phyloP scores from a whole-genome alignment of 805 yeast genomes.

The Candida sphagnicola region DNA sequence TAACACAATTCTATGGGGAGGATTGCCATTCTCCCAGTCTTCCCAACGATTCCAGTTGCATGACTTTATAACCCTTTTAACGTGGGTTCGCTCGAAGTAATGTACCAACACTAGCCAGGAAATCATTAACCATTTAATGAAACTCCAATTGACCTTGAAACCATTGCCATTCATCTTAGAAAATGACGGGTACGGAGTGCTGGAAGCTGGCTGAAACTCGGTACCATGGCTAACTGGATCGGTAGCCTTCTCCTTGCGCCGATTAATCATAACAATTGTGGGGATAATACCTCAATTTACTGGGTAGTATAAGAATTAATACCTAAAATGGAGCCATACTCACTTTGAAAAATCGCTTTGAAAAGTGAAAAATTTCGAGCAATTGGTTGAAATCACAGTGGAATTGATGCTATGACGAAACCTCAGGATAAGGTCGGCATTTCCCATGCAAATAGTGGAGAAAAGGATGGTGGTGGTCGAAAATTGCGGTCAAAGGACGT shows the following conservation, averaged over 20 bases:
- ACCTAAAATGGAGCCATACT: too few species aligned
- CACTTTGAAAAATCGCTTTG: background rate
- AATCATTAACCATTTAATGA: constrained; percentile 9
- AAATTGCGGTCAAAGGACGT: constrained; percentile 29
- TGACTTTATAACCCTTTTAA: constrained; percentile 16
- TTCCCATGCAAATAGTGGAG: constrained; percentile 2
- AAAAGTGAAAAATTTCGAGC: too few species aligned
- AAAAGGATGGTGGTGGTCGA: constrained; percentile 4
- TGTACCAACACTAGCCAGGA: constrained; percentile 27
- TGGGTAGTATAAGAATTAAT: too few species aligned
- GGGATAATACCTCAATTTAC: background rate
- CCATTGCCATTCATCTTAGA: too few species aligned
- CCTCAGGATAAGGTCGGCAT: background rate
- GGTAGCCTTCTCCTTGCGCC: background rate
- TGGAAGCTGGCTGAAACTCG: constrained; percentile 1
- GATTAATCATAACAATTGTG: background rate
- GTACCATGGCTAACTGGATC: background rate
- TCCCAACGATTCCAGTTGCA: constrained; percentile 69
- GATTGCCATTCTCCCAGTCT: constrained; percentile 38
- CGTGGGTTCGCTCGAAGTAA: constrained; percentile 29
- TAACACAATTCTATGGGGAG: constrained; percentile 49
- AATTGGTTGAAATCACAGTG: too few species aligned
- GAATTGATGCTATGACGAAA: background rate
- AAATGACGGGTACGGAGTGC: constrained; percentile 2
- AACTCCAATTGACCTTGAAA: constrained; percentile 6